Percentiles rank a stretch among this genome's conserved stretches.
Conservation (phyloP, 768 basidiomycete species). For the Agrocybe chaxingu region DNA sequence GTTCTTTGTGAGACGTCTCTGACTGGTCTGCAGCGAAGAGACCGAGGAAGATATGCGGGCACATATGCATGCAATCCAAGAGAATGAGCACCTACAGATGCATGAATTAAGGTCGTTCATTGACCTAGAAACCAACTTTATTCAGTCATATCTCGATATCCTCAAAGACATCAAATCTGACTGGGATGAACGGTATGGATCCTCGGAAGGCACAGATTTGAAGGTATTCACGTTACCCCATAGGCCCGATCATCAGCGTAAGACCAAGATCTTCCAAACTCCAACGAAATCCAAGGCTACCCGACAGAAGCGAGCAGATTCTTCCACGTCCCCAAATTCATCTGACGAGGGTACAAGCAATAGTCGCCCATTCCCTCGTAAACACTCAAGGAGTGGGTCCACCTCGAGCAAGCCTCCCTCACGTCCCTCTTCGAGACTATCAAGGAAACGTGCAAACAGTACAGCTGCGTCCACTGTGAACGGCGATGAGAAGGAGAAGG, state of each 20-base stretch:
- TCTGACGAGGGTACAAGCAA: conserved; percentile 32
- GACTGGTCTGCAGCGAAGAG: conserved; percentile 67
- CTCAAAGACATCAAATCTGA: conserved; percentile 63
- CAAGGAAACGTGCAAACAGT: conserved; percentile 65
- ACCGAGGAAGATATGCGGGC: conserved; percentile 80
- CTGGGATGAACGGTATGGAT: conserved; percentile 65
- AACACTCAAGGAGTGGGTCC: conserved; percentile 37
- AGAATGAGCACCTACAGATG: conserved; percentile 70
- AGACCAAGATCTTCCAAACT: too few species aligned
- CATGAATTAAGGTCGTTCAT: conserved; percentile 70
- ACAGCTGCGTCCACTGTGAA: conserved; percentile 28
- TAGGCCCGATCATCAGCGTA: too few species aligned
- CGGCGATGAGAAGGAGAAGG: conserved; percentile 26
- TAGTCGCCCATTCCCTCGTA: conserved; percentile 26
- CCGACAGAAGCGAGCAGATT: conserved; percentile 1
- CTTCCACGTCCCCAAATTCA: conserved; percentile 24
- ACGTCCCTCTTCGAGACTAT: conserved; percentile 56
- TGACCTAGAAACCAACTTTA: conserved; percentile 72
- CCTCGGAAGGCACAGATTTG: too few species aligned
- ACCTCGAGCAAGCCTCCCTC: conserved; percentile 41
- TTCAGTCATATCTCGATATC: conserved; percentile 69
- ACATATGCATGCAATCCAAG: conserved; percentile 77
- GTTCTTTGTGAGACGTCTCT: background rate
- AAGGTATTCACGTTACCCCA: too few species aligned
- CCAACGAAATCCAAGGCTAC: background rate